Base-by-base conservation (phyloP, 768 basidiomycete species). In the Calocybe cyanea region DNA sequence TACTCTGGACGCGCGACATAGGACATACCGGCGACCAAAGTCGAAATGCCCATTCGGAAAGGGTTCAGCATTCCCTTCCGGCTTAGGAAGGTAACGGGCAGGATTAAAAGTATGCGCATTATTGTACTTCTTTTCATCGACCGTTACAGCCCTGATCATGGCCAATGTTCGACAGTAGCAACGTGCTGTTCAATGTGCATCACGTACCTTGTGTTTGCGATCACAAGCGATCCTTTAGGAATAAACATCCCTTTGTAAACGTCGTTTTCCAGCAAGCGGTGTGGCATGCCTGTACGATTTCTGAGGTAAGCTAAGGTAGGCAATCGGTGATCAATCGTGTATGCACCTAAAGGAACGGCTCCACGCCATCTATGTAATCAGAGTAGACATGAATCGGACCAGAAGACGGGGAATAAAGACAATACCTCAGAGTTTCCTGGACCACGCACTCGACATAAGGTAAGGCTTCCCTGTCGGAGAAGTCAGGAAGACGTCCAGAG, bases 231-330 rank as follows among this genome's bases (percentile, higher is more conserved):
- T 2, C 40, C 25, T 28, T 48, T 48, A 7, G 50, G 50, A 6
- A 52, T 52, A 24, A 43, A 48, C 50, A 52, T 35, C n/a, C 34
- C 34, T 35, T 18, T 35, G 47, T 74, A 73, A 14, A 64, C 46
- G 41, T 71, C 73, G 37, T 73, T 68, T 23, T 64, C 54, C 32
- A 44, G 2, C 5, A 41, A 46, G 17, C 17, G 19, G 30, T 52
- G 50, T 17, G 50, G 50, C 5, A 48, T 13, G 2, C 50, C 46
- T 52, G 21, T 38, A 28, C 3, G 17, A 24, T 35, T 23, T 21
- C n/a, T 11, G 20, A 19, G 32, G n/a, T 21, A 39, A 18, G 21
- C 17, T 15, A 51, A 43, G 43, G 20, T 48, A 18, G 2, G 50
- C n/a, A 40, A 19, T 28, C 38, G 14, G 24, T 10, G 15, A 30